Percentiles rank a stretch among this genome's conserved stretches.
Evolutionary conservation across 2,329 filamentous ascomycete genomes (phyloP).

Genomic region (Alternaria brassicae): DNA sequence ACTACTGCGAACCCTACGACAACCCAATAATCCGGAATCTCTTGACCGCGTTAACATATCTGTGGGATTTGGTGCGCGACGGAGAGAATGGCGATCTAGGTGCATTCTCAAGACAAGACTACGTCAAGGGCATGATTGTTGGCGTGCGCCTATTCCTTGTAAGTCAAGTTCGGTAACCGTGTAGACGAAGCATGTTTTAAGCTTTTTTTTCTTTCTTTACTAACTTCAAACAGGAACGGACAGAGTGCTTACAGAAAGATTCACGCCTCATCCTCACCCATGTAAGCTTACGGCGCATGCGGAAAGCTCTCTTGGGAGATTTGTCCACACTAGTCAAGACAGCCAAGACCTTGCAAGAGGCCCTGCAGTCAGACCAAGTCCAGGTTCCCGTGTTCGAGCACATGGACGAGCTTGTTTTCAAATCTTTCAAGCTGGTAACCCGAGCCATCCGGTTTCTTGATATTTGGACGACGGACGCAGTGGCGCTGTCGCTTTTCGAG

Average conservation of each 20-base stretch:
- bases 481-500: slow-evolving; percentile 58
- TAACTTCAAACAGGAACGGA: slow-evolving; percentile 71
- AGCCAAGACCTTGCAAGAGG: slow-evolving; percentile 82
- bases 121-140: slow-evolving; percentile 91
- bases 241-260: slow-evolving; percentile 85
- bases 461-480: slow-evolving; percentile 69
- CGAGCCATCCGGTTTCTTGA: slow-evolving; percentile 90
- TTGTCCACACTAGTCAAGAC: slow-evolving; percentile 88
- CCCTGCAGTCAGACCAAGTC: slow-evolving; percentile 56
- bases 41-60: slow-evolving; percentile 83
- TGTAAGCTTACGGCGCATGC: slow-evolving; percentile 76
- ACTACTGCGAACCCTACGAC: slow-evolving; percentile 96
- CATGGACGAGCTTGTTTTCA: slow-evolving; percentile 90
- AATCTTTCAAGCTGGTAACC: slow-evolving; percentile 93
- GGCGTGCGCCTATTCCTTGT: slow-evolving; percentile 90
- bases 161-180: slow-evolving; percentile 49
- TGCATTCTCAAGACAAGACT: slow-evolving; percentile 89
- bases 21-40: slow-evolving; percentile 85
- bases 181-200: not conserved
- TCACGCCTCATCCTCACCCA: slow-evolving; percentile 76
- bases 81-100: slow-evolving; percentile 76
- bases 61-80: slow-evolving; percentile 88
- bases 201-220: slow-evolving; percentile 18
- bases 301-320: slow-evolving; percentile 88
- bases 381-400: slow-evolving; percentile 69